A percentile compares a stretch with the other conserved stretches of the same genome.
phyloP scores from a whole-genome alignment of 208 protist species.

The Acanthamoeba castellanii region DNA sequence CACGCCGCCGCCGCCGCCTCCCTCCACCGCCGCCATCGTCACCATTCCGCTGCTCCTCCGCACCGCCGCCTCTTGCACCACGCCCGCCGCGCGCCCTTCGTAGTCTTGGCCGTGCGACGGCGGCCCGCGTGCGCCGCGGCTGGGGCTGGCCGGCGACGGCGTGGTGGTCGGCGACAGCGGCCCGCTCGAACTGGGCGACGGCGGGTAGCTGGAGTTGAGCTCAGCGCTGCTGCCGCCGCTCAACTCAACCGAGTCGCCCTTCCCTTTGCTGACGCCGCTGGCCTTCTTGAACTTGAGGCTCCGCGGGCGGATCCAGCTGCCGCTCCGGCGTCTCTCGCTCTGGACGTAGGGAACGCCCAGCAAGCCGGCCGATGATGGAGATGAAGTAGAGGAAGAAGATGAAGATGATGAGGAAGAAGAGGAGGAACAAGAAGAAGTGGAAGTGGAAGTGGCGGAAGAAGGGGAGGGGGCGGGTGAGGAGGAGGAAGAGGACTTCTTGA shows the following conservation, averaged over 20 bases:
- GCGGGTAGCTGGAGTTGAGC: neutral
- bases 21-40: neutral
- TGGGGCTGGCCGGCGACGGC: neutral
- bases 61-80: neutral
- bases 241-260: neutral
- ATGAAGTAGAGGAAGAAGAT: neutral
- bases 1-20: neutral
- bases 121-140: neutral
- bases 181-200: neutral
- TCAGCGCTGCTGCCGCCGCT: neutral
- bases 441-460: neutral
- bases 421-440: neutral
- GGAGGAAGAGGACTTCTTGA: neutral
- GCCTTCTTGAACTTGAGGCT: slow-evolving; percentile 36
- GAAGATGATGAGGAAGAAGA: neutral
- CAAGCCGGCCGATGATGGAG: neutral
- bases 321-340: slow-evolving; percentile 30
- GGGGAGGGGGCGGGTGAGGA: neutral
- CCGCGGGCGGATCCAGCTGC: slow-evolving; percentile 36
- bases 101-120: neutral
- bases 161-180: too few species aligned
- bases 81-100: too few species aligned
- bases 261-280: neutral
- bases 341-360: neutral
- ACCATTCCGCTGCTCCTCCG: neutral